Conservation (phyloP, 1,284 basidiomycete species). For the Wolfiporia cocos region DNA sequence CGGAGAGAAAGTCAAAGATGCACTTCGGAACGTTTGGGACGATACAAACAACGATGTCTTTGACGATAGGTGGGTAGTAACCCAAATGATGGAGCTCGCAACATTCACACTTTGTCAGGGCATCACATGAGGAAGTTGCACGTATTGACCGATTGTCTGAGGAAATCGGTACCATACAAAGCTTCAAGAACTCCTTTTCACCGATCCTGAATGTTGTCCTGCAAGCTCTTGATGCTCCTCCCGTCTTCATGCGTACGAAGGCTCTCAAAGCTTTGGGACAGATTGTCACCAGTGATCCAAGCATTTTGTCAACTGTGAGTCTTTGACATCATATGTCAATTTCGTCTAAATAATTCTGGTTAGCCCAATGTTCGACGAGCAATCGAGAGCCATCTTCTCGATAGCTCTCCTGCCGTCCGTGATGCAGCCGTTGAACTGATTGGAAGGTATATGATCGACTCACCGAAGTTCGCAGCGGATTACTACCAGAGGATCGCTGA, state of each 20-base stretch:
- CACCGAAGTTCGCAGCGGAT: slow-evolving; percentile 75
- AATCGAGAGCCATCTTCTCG: slow-evolving; percentile 85
- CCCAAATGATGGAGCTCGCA: too few species aligned
- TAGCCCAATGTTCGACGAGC: slow-evolving; percentile 72
- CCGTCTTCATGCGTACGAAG: slow-evolving; percentile 87
- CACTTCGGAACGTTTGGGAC: slow-evolving; percentile 65
- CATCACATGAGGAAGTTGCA: slow-evolving; percentile 59
- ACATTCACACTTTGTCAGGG: slow-evolving; percentile 29
- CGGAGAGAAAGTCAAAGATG: slow-evolving; percentile 48
- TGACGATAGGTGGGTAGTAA: slow-evolving; percentile 57
- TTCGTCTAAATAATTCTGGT: slow-evolving; percentile 1
- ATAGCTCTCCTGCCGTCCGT: slow-evolving; percentile 88
- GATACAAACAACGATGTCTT: slow-evolving; percentile 64
- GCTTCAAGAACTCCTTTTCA: slow-evolving; percentile 71
- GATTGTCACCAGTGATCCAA: slow-evolving; percentile 82
- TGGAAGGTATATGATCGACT: slow-evolving; percentile 90
- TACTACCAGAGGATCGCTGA: slow-evolving; percentile 86
- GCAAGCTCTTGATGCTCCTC: slow-evolving; percentile 69
- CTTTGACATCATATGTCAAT: not conserved
- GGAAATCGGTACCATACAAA: slow-evolving; percentile 70
- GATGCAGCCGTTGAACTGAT: slow-evolving; percentile 95
- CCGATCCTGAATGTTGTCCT: slow-evolving; percentile 76
- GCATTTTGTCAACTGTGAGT: slow-evolving; percentile 70
- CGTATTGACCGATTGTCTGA: slow-evolving; percentile 67
- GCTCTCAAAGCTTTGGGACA: slow-evolving; percentile 82